Base-by-base conservation (phyloP, 2,329 filamentous ascomycete genomes). In the Trichoderma endophyticum region DNA sequence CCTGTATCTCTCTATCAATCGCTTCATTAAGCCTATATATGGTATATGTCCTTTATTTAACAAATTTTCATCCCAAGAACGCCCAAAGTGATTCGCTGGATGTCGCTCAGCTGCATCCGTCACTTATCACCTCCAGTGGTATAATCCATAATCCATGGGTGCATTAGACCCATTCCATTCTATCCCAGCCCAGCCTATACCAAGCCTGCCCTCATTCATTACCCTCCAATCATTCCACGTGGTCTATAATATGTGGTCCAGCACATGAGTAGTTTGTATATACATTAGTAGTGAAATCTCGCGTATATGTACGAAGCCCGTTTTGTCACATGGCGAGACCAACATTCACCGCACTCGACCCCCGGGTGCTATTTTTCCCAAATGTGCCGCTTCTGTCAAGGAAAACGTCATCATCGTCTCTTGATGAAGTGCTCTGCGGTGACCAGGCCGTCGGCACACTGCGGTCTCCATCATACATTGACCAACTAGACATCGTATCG, bases 401-500 rank as follows among this genome's bases (percentile, higher is more conserved):
- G 64, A 82, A 81, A 62, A 81, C 78, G 72, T 81, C 83, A n/a
- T 83, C 84, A 12, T 83, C 82, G 72, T 79, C 80, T 39, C 80
- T 76, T 34, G 80, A 81, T 15, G 84, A 79, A 9, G 81, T 84
- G 77, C 84, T 86, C 67, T 83, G 82, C 8, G 85, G 83, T 24
- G 86, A 87, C 79, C 84, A 85, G 14, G 81, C 85, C 3, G 85
- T 86, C n/a, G 83, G 83, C 59, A 83, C 75, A 6, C 83, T 87
- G 70, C 81, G 82, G 71, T 84, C 79, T 68, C 81, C 83, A 15
- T 84, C 83, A 18, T 83, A 82, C 60, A 81, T 85, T 71, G 84
- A 84, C 82, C 87, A 87, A 6, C 86, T 86, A 66, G 85, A 87
- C 67, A 84, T 79, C 3, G 85, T 86, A 60, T 83, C 84, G 61